These are phyloP conservation scores for Aspergillus pseudonomiae DNA, from an alignment of 2,329 filamentous ascomycete species.

Conservation along the genomic window DNA sequence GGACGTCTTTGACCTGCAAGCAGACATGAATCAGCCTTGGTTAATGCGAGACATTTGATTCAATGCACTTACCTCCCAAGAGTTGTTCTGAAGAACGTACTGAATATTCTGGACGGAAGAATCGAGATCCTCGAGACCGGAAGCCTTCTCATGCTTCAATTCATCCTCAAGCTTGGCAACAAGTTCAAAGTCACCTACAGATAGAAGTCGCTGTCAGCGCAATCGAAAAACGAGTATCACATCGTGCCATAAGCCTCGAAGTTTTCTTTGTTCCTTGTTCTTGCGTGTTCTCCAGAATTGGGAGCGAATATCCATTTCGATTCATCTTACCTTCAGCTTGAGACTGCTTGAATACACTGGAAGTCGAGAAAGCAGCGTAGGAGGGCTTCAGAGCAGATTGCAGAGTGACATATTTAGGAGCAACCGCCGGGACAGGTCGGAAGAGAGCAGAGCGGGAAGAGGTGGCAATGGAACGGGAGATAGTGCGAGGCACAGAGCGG, in stretches of 20 bases:
- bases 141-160: conserved; percentile 79
- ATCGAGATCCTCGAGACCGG: conserved; percentile 73
- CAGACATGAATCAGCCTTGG: not conserved
- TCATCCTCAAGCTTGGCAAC: conserved; percentile 83
- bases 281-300: not conserved
- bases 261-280: not conserved
- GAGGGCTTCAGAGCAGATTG: conserved; percentile 53
- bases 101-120: conserved; percentile 85
- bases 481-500: conserved; percentile 67
- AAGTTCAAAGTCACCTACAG: conserved; percentile 73
- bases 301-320: not conserved
- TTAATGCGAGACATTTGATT: not conserved
- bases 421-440: conserved; percentile 51
- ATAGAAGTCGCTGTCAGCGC: conserved; percentile 9
- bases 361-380: conserved; percentile 53
- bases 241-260: not conserved
- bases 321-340: conserved; percentile 49
- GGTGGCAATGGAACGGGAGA: conserved; percentile 60
- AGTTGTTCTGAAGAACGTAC: conserved; percentile 83
- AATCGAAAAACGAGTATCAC: not conserved
- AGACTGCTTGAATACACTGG: conserved; percentile 44
- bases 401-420: conserved; percentile 55
- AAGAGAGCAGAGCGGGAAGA: conserved; percentile 49
- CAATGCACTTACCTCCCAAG: conserved; percentile 67
- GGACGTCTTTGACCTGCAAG: conserved; percentile 66